Evolutionary conservation across 257 asterid species (phyloP), one percentile per base, ranked within the genome.

Genomic region (Perilla frutescens): DNA sequence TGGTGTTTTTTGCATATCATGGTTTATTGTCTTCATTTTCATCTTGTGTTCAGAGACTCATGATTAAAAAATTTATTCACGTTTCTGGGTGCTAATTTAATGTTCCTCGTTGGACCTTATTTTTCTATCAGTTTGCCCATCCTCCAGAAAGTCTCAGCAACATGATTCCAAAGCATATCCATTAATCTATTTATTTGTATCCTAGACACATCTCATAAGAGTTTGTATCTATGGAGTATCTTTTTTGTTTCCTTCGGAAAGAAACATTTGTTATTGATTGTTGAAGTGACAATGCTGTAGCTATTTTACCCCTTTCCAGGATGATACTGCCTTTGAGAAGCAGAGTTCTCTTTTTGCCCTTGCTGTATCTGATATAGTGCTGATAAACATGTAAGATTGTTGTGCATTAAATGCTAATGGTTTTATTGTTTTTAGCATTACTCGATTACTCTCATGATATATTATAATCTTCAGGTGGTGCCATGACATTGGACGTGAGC

Each of bases 401-500:
- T 75, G 66, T 66, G 13, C 61, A 32, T 15, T 63, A 43, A n/a
- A 80, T 26, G 40, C 73, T 43, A 51, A 50, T 48, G 43, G 44
- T 29, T 41, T 1, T 8, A 47, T 39, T 5, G 15, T 43, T 63
- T 53, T 49, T n/a, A 55, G 61, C 31, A 45, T 65, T 14, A 43
- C 78, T 64, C 36, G 44, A 53, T 65, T 31, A 65, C 41, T 11
- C 36, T 57, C 59, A 44, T 65, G 77, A 2, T 7, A 64, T 61
- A 77, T 53, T 62, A 53, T 76, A 53, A 39, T 74, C 60, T 77
- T 79, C 81, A 95, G 97, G 97, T 92, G 98, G 99, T 95, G 97
- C 79, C 97, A 92, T 86, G 99, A 95, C 70, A 95, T 92, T 83
- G 99, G 98, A 41, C 98, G 97, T 77, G 98, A 95, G 80, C 98